Percentiles rank a stretch among this genome's conserved stretches.
Evolutionary conservation across 2,329 filamentous ascomycete species (phyloP).

Genomic region (Aspergillus glaucus): DNA sequence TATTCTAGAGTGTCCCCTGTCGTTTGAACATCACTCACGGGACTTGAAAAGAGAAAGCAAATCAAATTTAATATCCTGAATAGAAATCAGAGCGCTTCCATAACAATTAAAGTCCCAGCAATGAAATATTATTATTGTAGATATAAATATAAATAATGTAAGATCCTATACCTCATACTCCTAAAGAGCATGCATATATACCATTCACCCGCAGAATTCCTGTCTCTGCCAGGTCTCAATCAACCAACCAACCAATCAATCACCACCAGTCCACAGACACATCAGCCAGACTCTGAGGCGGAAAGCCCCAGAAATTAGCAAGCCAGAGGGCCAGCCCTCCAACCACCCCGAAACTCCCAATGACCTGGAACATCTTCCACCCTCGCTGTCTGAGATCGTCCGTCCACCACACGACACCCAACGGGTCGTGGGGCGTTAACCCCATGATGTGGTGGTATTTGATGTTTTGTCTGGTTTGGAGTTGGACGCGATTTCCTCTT

Average conservation of each 20-base stretch:
- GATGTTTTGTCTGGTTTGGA: constrained; percentile 20
- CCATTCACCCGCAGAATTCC: no score
- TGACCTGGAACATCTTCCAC: constrained; percentile 63
- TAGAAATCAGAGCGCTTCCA: no score
- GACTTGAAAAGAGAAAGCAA: no score
- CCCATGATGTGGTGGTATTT: constrained; percentile 26
- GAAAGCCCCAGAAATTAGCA: constrained; percentile 37
- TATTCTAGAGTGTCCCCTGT: no score
- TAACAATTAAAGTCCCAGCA: no score
- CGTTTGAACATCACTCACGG: no score
- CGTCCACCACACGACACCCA: constrained; percentile 67
- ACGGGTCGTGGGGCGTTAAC: constrained; percentile 62
- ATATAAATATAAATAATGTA: no score
- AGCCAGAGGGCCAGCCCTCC: constrained; percentile 66
- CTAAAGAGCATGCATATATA: no score
- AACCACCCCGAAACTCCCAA: constrained; percentile 67
- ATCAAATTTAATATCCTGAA: no score
- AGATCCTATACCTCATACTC: no score
- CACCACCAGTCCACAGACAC: background rate
- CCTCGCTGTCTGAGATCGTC: constrained; percentile 60
- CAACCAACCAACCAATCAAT: background rate
- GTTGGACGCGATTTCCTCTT: constrained; percentile 17
- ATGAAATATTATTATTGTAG: background rate
- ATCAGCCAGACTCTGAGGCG: constrained; percentile 25
- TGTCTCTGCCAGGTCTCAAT: background rate